Base-by-base conservation (phyloP, 1,284 basidiomycete species). In the Puccinia coronata region DNA sequence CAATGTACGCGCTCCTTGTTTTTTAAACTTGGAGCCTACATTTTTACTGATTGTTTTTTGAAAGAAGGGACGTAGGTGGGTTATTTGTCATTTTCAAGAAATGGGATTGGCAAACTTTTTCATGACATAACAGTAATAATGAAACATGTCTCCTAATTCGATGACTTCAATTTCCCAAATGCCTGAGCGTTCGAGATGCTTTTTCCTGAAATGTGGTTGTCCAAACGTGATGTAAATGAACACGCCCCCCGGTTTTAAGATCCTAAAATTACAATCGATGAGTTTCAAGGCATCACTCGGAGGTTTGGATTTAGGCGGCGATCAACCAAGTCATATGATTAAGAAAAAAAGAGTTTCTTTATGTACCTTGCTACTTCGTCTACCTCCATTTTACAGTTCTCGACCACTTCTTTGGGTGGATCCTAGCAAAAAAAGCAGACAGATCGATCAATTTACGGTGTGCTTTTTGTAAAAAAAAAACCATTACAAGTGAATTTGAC, bases 181-280 rank as follows among this genome's bases (percentile, higher is more conserved):
- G 16, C 31, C 59, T 3, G 79, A 71, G 2, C 79, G 39, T n/a
- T 81, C 41, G 4, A 93, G 86, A 86, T 90, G 94, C 63, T 90
- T 89, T 84, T 90, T 90, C 49, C 94, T 91, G 86, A 96, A 96
- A 86, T 96, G 94, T 0, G 94, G 94, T 85, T 96, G 94, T 5
- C 93, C 94, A 83, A 95, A 95, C 1, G 94, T 95, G 81, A 95
- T 88, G 87, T 82, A 82, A 23, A 82, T 41, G 23, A 76, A 82
- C 23, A 75, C 70, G 6, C 81, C 81, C 0, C 74, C 77, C 5
- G 81, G 81, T 43, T 86, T 86, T 78, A 20, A 49, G 39, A 73
- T 80, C 53, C 61, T 55, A 51, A 36, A 41, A n/a, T n/a, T n/a
- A n/a, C n/a, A n/a, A n/a, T n/a, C n/a, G n/a, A n/a, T n/a, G n/a